These are phyloP conservation scores for Flueggea neowawraea DNA, from an alignment of 441 rosid species.

Conservation along the genomic window DNA sequence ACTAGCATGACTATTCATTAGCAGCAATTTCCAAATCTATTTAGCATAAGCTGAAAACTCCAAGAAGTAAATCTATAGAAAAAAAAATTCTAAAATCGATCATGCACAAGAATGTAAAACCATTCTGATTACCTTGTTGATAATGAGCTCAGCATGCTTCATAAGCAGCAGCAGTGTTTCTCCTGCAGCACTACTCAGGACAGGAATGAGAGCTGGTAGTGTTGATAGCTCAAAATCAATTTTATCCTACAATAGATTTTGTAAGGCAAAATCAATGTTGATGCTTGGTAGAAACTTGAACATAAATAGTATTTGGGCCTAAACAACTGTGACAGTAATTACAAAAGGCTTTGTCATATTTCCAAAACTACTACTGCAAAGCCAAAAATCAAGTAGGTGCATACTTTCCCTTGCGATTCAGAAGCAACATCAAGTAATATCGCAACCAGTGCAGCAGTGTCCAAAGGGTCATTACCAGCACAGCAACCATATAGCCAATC, in stretches of 20 bases:
- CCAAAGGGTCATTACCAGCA: no score
- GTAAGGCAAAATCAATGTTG: slow-evolving; percentile 1
- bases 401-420: no score
- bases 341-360: no score
- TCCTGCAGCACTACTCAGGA: slow-evolving; percentile 83
- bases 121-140: slow-evolving; percentile 59
- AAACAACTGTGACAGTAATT: no score
- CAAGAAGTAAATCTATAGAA: background rate
- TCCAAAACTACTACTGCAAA: no score
- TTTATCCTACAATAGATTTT: slow-evolving; percentile 57
- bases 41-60: background rate
- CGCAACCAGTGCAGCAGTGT: no score
- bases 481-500: no score
- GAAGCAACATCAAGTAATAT: no score
- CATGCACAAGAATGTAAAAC: background rate
- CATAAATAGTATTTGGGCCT: background rate
- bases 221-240: slow-evolving; percentile 85
- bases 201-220: slow-evolving; percentile 92
- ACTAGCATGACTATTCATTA: no score
- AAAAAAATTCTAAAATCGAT: background rate
- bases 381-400: no score
- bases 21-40: no score
- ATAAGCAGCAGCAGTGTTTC: slow-evolving; percentile 85
- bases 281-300: background rate
- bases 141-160: slow-evolving; percentile 86